These are phyloP conservation scores for Phytophthora pinifolia DNA, from an alignment of 352 stramenopile genomes.

Conservation along the genomic window DNA sequence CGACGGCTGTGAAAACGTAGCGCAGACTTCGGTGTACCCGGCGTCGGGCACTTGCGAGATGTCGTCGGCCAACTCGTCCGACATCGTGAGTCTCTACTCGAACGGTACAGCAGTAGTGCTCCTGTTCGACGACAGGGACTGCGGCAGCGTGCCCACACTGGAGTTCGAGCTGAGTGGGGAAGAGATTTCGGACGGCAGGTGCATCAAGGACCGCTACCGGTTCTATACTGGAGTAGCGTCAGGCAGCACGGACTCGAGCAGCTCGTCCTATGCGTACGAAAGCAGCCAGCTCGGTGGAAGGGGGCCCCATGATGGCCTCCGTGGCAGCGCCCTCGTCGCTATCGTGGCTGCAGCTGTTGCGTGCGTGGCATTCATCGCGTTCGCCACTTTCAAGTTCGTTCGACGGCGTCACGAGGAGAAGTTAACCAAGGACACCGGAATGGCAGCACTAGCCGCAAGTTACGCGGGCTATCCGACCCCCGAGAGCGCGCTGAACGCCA, in stretches of 20 bases:
- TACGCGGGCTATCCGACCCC: conserved; percentile 37
- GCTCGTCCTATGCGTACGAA: conserved; percentile 17
- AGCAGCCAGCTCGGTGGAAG: conserved; percentile 6
- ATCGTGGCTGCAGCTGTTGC: conserved; percentile 22
- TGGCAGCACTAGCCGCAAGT: conserved; percentile 27
- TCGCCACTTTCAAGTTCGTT: conserved; percentile 27
- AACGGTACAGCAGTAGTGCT: conserved; percentile 24
- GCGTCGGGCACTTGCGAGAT: conserved; percentile 30
- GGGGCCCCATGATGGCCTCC: conserved; percentile 2
- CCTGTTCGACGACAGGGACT: conserved; percentile 26
- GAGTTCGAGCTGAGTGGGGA: conserved; percentile 16
- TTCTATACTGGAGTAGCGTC: conserved; percentile 25
- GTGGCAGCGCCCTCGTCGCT: conserved; percentile 5
- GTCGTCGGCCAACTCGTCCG: conserved; percentile 18
- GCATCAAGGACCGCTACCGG: conserved; percentile 27
- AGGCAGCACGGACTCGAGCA: conserved; percentile 7
- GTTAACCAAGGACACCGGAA: conserved; percentile 24
- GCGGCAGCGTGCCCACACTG: conserved; percentile 12
- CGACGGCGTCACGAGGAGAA: conserved; percentile 19
- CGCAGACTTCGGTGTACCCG: conserved; percentile 30
- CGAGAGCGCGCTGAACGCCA: conserved; percentile 24
- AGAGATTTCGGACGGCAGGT: conserved; percentile 18
- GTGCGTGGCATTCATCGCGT: conserved; percentile 23
- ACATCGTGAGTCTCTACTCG: conserved; percentile 27
- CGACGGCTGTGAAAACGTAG: conserved; percentile 19